Evolutionary conservation across 208 protist species (phyloP), one percentile per base, ranked within the genome.

Genomic region (Leishmania amazonensis): DNA sequence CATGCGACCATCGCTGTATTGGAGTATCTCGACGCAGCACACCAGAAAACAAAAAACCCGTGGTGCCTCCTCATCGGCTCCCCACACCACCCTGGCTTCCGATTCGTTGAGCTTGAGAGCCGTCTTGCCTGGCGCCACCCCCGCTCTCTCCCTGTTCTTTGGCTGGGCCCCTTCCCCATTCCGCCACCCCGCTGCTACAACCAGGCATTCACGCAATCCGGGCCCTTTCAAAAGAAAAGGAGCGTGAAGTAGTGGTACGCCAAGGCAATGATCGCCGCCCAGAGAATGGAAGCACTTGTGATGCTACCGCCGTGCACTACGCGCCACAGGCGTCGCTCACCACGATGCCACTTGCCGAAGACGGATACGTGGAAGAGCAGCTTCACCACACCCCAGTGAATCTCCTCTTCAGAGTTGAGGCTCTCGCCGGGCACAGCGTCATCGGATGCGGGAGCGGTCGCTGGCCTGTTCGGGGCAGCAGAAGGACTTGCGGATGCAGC

Each of bases 301-400:
- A 89, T 82, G 78, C 79, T 94, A 42, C 90, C 90, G 19, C 88
- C 90, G 75, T 94, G 88, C 75, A 87, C 40, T 28, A 87, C 80
- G 35, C 90, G 83, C 53, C 87, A 86, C 75, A 83, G 65, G 28
- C 90, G 81, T 28, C 81, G 80, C 65, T 85, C 81, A 17, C 81
- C 82, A 40, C 86, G 71, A 67, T 90, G 81, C 89, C 88, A 94
- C 75, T 89, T 70, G 9, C 96, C 99, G 67, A 99, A 91, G 9
- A 99, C 96, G 85, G 96, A 99, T 88, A 99, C 98, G 88, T 99
- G 99, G 1, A 97, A 98, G 8, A 98, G 97, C 81, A 99, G 99
- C 88, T 99, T 99, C 38, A 99, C 85, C 1, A 97, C 92, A 42
- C 97, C 75, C 57, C 96, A 92, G 76, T 78, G 78, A 47, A 99